Conservation (phyloP, 164 flowering plant genomes). For the Pachysandra terminalis region DNA sequence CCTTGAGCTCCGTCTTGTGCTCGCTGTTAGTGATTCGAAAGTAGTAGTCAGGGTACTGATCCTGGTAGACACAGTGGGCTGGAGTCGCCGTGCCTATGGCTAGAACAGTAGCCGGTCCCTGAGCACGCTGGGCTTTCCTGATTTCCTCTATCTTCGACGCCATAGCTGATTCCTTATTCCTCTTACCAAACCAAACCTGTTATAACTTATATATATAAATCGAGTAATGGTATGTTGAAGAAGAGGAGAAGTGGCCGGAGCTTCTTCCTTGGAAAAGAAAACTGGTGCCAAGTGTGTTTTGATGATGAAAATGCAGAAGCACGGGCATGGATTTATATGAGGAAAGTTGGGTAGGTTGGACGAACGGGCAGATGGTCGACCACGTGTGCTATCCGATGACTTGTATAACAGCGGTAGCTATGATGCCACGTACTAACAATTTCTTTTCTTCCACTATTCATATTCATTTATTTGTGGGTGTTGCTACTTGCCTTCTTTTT, state of each 20-base stretch:
- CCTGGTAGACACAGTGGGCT: conserved; percentile 19
- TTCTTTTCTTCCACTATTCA: no score
- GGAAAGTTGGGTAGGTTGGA: not conserved
- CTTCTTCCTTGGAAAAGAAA: no score
- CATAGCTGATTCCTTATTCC: no score
- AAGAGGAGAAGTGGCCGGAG: no score
- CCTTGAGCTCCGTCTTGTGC: conserved; percentile 28
- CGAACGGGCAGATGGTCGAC: not conserved
- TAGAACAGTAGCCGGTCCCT: conserved; percentile 24
- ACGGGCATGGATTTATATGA: not conserved
- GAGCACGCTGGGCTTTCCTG: conserved; percentile 19
- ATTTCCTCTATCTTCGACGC: conserved; percentile 12
- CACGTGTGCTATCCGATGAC: not conserved
- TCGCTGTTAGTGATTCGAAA: conserved; percentile 31
- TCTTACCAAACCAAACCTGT: no score
- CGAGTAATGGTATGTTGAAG: no score
- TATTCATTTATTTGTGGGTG: no score
- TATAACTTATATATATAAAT: no score
- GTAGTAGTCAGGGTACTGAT: conserved; percentile 29
- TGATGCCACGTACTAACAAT: no score
- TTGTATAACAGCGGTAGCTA: no score
- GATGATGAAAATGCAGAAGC: not conserved
- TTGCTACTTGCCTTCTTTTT: no score
- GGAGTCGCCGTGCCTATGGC: conserved; percentile 34
- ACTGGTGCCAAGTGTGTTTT: no score